Evolutionary conservation across 257 asterid genomes (phyloP).

Genomic region (Solanum stenotomum): DNA sequence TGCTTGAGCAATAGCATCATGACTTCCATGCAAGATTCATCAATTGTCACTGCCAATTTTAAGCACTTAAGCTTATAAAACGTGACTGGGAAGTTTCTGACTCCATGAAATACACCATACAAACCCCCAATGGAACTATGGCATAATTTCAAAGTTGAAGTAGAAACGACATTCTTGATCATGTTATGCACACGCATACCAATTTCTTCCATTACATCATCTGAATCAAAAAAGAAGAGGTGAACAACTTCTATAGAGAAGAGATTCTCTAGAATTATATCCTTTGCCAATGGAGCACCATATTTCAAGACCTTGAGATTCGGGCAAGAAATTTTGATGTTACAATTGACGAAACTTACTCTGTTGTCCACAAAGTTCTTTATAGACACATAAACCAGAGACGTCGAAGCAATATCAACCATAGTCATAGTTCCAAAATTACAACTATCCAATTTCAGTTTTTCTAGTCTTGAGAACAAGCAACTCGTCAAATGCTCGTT

Average conservation of each 20-base stretch:
- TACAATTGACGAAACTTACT: neutral
- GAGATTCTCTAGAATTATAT: neutral
- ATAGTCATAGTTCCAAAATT: neutral
- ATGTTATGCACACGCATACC: neutral
- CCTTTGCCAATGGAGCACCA: conserved; percentile 5
- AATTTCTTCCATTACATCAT: neutral
- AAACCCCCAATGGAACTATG: neutral
- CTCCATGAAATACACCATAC: neutral
- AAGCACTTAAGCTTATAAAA: conserved; percentile 1
- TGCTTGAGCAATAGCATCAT: neutral
- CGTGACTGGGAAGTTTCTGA: neutral
- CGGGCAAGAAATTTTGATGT: conserved; percentile 7
- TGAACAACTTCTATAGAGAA: neutral
- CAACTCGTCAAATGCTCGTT: neutral
- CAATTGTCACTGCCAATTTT: neutral
- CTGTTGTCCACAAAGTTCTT: neutral
- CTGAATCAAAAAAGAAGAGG: neutral
- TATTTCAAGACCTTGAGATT: neutral
- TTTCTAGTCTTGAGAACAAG: neutral
- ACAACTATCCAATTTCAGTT: neutral
- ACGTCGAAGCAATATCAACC: conserved; percentile 5
- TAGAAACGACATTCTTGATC: neutral
- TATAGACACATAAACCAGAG: neutral
- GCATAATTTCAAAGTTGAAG: neutral
- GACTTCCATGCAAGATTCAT: neutral